A percentile compares a stretch with the other conserved stretches of the same genome.
Evolutionary conservation across 495 filamentous ascomycete species (phyloP).

Genomic region (Neurospora intermedia): DNA sequence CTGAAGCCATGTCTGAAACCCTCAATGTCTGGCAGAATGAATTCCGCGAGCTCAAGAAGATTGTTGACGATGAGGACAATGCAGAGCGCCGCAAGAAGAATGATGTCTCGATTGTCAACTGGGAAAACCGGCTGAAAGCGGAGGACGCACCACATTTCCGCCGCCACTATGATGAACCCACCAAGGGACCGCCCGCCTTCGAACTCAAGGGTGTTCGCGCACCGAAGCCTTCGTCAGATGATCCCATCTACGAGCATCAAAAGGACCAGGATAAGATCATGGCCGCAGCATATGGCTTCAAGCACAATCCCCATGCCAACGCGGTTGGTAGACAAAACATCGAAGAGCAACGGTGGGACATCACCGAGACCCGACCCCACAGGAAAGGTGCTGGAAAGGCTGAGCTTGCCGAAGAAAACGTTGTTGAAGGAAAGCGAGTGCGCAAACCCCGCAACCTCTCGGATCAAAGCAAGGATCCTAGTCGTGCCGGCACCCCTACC

Average conservation of each 20-base stretch:
- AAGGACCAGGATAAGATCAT: constrained; percentile 33
- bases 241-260: constrained; percentile 22
- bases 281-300: constrained; percentile 36
- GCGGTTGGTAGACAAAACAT: constrained; percentile 35
- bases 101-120: constrained; percentile 25
- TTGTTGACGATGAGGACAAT: constrained; percentile 40
- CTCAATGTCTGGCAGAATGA: constrained; percentile 55
- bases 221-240: constrained; percentile 22
- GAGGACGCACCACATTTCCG: constrained; percentile 19
- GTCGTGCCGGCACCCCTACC: constrained; percentile 29
- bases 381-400: constrained; percentile 38
- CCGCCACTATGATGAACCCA: constrained; percentile 20
- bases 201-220: constrained; percentile 30
- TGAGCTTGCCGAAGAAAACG: constrained; percentile 31
- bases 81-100: constrained; percentile 31
- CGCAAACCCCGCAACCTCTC: constrained; percentile 32
- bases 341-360: constrained; percentile 33
- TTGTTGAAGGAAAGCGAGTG: constrained; percentile 31
- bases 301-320: constrained; percentile 29
- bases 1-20: constrained; percentile 41
- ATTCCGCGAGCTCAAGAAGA: constrained; percentile 47
- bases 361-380: constrained; percentile 34
- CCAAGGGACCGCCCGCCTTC: constrained; percentile 25
- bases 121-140: constrained; percentile 21
- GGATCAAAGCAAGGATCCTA: constrained; percentile 31